phyloP scores from a whole-genome alignment of 768 basidiomycete species.

The Pleurotus salmoneostramineus region DNA sequence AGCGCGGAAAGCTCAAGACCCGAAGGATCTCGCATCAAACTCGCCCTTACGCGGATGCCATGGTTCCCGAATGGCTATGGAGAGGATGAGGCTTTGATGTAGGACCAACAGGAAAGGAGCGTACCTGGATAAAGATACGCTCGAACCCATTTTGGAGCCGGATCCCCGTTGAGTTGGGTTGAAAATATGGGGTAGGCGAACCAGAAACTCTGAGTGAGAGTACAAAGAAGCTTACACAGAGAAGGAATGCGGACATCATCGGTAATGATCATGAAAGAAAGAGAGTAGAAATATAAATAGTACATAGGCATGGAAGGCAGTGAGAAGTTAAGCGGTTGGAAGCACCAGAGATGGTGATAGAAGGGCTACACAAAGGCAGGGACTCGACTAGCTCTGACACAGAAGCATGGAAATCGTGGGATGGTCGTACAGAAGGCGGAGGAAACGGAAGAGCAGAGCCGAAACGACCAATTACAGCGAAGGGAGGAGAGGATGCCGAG shows the following conservation, averaged over 20 bases:
- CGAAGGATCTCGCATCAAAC: conserved; percentile 28
- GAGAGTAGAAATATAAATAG: too few species aligned
- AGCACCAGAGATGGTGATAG: too few species aligned
- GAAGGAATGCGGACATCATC: neutral
- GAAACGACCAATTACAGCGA: too few species aligned
- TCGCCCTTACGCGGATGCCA: conserved; percentile 30
- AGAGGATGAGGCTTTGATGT: neutral
- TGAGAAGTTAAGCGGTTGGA: too few species aligned
- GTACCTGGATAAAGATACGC: conserved; percentile 28
- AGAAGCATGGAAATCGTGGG: too few species aligned
- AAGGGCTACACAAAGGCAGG: too few species aligned
- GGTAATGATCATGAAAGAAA: neutral
- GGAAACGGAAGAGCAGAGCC: too few species aligned
- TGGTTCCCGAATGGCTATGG: conserved; percentile 32
- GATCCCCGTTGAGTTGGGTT: conserved; percentile 26
- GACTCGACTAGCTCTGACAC: too few species aligned
- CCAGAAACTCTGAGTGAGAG: neutral
- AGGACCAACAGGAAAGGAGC: neutral
- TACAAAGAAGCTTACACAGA: neutral
- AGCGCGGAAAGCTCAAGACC: conserved; percentile 27
- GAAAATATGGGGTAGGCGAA: conserved; percentile 15
- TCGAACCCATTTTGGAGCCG: conserved; percentile 31
- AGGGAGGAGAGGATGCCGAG: too few species aligned
- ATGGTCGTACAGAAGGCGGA: too few species aligned
- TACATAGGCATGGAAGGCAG: too few species aligned